A percentile compares a stretch with the other conserved stretches of the same genome.
phyloP scores from a whole-genome alignment of 2,329 filamentous ascomycete species.

The Ophiostoma himal-ulmi region DNA sequence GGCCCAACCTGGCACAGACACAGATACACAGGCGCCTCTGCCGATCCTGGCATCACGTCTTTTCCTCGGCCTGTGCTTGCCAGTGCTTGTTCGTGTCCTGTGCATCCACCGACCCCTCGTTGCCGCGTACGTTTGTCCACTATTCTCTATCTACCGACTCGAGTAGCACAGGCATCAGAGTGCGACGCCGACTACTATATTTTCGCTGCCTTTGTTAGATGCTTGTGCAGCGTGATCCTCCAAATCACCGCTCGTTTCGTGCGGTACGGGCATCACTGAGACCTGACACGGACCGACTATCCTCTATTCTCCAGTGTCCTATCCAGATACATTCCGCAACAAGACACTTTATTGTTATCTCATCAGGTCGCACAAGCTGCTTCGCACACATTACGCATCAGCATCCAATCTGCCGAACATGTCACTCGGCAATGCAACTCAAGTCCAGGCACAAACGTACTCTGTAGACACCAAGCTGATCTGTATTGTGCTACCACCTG shows the following conservation, averaged over 20 bases:
- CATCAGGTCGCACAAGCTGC: background rate
- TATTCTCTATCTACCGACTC: background rate
- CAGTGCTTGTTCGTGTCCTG: background rate
- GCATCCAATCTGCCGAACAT: background rate
- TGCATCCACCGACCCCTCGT: background rate
- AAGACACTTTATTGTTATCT: too few relatives aligned
- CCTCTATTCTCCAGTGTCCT: background rate
- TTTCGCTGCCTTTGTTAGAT: background rate
- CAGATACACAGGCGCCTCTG: background rate
- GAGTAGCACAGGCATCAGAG: background rate
- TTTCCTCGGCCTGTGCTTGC: background rate
- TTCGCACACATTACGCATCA: background rate
- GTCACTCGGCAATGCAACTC: background rate
- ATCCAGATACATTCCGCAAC: too few relatives aligned
- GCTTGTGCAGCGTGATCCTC: background rate
- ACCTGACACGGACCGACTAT: background rate
- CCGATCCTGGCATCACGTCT: conserved; percentile 6
- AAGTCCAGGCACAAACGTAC: background rate
- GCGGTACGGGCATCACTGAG: background rate
- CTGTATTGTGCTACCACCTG: too few relatives aligned
- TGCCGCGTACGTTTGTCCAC: background rate
- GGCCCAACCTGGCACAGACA: background rate
- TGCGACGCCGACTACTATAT: background rate
- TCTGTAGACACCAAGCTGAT: too few relatives aligned
- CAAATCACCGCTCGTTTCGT: background rate